Evolutionary conservation across 176 grass and related monocot genomes (phyloP).

Genomic region (Calamus simplicifolius): DNA sequence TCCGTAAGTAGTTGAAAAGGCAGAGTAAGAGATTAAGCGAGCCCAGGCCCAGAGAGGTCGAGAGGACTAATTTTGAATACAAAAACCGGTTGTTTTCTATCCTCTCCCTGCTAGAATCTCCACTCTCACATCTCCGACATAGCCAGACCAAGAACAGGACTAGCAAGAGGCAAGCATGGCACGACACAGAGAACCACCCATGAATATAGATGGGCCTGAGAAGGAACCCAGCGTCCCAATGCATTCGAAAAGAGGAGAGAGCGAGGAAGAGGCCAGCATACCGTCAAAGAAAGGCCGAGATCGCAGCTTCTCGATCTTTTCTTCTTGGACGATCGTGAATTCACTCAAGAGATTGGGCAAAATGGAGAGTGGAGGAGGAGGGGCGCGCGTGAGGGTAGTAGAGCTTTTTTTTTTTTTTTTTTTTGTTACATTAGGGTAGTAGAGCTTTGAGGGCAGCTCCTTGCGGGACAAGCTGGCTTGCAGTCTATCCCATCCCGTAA

Average conservation of each 20-base stretch:
- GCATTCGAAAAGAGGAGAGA: not conserved
- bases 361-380: too few species aligned
- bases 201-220: constrained; percentile 16
- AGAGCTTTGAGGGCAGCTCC: not conserved
- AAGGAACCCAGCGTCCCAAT: not conserved
- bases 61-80: constrained; percentile 11
- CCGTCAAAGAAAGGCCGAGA: too few species aligned
- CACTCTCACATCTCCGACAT: constrained; percentile 2
- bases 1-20: constrained; percentile 25
- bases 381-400: too few species aligned
- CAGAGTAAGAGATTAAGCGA: constrained; percentile 18
- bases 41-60: constrained; percentile 23
- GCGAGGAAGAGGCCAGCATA: too few species aligned
- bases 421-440: too few species aligned
- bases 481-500: too few species aligned
- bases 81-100: constrained; percentile 3
- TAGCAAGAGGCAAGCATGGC: constrained; percentile 16
- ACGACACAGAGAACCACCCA: constrained; percentile 21
- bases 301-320: too few species aligned
- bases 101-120: not conserved
- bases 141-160: constrained; percentile 12
- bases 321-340: too few species aligned
- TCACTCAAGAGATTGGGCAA: too few species aligned
- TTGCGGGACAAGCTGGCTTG: not conserved
- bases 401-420: too few species aligned